Evolutionary conservation across 179 eudicot genomes (phyloP).

Genomic region (Drosera spatulata): DNA sequence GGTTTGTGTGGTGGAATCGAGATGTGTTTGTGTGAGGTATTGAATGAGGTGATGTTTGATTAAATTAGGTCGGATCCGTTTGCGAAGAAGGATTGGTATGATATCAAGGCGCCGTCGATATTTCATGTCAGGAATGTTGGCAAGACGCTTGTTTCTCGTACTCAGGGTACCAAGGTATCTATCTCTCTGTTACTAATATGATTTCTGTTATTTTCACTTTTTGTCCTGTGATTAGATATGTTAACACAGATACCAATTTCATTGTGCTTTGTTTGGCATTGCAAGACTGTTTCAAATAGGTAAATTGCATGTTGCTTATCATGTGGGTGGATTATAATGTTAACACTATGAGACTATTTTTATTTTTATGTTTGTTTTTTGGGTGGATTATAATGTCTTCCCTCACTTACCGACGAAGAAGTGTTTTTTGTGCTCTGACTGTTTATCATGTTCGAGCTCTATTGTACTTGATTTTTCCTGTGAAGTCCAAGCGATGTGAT

Average conservation of each 20-base stretch:
- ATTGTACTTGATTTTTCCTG: no score
- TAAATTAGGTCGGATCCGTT: constrained; percentile 52
- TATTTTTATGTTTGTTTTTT: neutral
- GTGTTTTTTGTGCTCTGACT: no score
- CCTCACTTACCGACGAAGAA: no score
- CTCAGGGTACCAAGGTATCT: constrained; percentile 94
- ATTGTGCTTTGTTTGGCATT: neutral
- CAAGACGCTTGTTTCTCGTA: constrained; percentile 80
- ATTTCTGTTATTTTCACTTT: neutral
- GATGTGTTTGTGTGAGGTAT: neutral
- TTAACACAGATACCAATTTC: neutral
- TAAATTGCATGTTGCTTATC: no score
- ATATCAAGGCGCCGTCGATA: constrained; percentile 71
- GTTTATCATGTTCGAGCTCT: no score
- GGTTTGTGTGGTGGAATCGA: neutral
- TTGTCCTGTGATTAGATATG: neutral
- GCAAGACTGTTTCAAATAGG: no score
- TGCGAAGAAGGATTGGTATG: constrained; percentile 97
- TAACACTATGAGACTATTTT: neutral
- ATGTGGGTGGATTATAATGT: no score
- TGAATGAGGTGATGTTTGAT: neutral
- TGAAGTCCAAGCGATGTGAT: no score
- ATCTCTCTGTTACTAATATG: neutral
- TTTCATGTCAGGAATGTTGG: constrained; percentile 55
- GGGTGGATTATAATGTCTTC: neutral